Conservation (phyloP, 768 basidiomycete genomes). For the Suillus subaureus region DNA sequence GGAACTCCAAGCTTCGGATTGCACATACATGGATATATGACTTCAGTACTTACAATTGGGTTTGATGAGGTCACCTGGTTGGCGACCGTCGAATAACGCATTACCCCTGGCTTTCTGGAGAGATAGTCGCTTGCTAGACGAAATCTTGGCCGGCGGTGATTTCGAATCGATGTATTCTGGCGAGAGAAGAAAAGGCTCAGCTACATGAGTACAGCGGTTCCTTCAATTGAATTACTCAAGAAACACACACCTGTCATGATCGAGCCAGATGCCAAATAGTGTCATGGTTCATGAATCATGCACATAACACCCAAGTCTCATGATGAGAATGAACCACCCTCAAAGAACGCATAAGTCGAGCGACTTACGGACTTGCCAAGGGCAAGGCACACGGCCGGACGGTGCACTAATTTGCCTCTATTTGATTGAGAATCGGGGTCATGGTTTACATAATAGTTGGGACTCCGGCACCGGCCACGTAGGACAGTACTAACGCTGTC, state of each 20-base stretch:
- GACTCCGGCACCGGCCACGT: slow-evolving; percentile 5
- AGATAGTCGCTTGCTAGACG: not conserved
- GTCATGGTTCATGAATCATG: not conserved
- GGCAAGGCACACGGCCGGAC: not conserved
- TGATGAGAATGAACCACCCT: not conserved
- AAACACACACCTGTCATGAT: not conserved
- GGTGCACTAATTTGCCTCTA: not conserved
- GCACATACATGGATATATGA: not conserved
- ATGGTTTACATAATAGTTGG: not conserved
- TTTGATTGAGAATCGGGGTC: not conserved
- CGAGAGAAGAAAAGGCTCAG: not conserved
- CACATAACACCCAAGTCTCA: not conserved
- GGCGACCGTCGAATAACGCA: not conserved
- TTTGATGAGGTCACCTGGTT: not conserved
- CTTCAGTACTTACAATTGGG: not conserved
- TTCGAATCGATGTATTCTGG: not conserved
- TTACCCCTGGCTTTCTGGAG: not conserved
- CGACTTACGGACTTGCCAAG: not conserved
- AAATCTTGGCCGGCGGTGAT: not conserved
- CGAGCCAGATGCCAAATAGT: not conserved
- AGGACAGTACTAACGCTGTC: not conserved
- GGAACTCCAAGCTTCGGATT: not conserved
- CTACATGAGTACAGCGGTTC: not conserved
- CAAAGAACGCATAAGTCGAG: not conserved
- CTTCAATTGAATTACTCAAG: not conserved